A percentile compares a stretch with the other conserved stretches of the same genome.
Evolutionary conservation across 2,329 filamentous ascomycete genomes (phyloP).

Genomic region (Ophiostoma sp.): DNA sequence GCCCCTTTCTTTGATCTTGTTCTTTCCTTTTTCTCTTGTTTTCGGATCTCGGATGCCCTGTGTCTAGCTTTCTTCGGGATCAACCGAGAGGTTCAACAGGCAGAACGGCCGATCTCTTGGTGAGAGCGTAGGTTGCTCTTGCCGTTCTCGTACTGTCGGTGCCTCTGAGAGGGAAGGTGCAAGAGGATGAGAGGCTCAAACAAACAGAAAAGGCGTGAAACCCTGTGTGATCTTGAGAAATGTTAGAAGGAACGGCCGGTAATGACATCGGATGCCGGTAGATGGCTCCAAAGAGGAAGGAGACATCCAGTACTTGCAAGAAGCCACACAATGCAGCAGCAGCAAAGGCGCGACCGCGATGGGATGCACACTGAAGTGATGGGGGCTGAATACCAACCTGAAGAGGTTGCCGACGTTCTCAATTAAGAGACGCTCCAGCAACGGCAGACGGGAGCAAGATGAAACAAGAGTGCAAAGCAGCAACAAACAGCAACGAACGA

Average conservation of each 20-base stretch:
- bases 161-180: background rate
- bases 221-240: background rate
- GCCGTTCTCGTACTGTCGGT: background rate
- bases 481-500: background rate
- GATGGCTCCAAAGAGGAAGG: background rate
- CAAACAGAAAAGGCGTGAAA: background rate
- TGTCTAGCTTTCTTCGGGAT: background rate
- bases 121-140: background rate
- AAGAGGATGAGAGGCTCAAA: background rate
- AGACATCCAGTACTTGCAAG: background rate
- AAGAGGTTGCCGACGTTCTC: slow-evolving; percentile 1
- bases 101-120: background rate
- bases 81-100: background rate
- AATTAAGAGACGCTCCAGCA: background rate
- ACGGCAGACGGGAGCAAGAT: background rate
- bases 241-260: slow-evolving; percentile 1
- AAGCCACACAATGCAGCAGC: background rate
- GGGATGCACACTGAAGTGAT: background rate
- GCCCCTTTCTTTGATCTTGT: background rate
- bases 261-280: background rate
- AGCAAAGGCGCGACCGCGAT: background rate
- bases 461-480: background rate
- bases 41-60: background rate
- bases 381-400: background rate
- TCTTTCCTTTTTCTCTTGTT: background rate